Conservation (phyloP, 495 filamentous ascomycete genomes). For the Talaromyces stipitatus region DNA sequence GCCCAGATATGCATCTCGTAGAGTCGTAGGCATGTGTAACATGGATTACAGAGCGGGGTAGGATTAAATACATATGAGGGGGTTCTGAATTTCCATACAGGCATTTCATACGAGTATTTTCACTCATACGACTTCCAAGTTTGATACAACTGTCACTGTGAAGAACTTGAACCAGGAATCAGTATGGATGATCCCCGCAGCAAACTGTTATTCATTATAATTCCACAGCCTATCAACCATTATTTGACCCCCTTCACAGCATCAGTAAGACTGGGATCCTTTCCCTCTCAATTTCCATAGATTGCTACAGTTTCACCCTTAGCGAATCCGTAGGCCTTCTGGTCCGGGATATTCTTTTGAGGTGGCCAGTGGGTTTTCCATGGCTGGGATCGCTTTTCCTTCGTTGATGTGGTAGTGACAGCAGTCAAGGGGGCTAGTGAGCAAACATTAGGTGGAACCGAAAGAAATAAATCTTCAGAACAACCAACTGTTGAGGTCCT, state of each 20-base stretch:
- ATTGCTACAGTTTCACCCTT: neutral
- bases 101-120: neutral
- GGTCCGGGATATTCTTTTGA: neutral
- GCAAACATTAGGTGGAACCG: neutral
- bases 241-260: neutral
- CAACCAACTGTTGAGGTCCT: neutral
- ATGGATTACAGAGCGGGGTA: neutral
- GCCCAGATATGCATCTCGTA: too few species aligned
- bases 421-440: neutral
- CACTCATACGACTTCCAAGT: neutral
- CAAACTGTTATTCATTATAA: neutral
- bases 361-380: neutral
- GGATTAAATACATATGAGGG: neutral
- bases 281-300: neutral
- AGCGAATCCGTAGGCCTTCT: neutral
- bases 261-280: too few species aligned
- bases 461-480: neutral
- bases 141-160: neutral
- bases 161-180: neutral
- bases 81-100: neutral
- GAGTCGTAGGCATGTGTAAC: neutral
- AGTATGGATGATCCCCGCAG: neutral
- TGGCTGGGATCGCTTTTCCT: neutral
- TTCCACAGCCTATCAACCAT: neutral
- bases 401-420: neutral